phyloP scores from a whole-genome alignment of 75 land plant species.

The Picea sitchensis region DNA sequence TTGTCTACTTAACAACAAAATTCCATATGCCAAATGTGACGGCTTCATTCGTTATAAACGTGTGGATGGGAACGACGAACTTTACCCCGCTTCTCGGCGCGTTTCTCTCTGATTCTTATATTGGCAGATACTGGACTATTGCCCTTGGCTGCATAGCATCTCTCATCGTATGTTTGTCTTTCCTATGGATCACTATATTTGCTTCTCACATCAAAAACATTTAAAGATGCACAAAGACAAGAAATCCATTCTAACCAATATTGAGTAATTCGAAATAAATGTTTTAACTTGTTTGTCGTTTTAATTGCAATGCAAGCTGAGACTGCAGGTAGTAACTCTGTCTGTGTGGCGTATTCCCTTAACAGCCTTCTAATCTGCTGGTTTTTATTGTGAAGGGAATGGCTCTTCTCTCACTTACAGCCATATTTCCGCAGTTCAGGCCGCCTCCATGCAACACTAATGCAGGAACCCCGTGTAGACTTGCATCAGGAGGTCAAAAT shows the following conservation, averaged over 20 bases:
- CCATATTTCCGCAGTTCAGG: conserved; percentile 41
- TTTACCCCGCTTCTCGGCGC: conserved; percentile 59
- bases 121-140: conserved; percentile 49
- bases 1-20: conserved; percentile 42
- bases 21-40: conserved; percentile 39
- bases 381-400: conserved; percentile 42
- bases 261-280: too few relatives aligned
- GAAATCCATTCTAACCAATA: too few relatives aligned
- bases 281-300: too few relatives aligned
- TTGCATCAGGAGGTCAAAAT: conserved; percentile 30
- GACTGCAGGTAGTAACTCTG: too few relatives aligned
- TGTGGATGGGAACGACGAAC: conserved; percentile 46
- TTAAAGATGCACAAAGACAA: too few relatives aligned
- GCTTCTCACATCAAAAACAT: too few relatives aligned
- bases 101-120: conserved; percentile 55
- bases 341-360: too few relatives aligned
- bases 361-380: too few relatives aligned
- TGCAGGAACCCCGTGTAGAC: conserved; percentile 15
- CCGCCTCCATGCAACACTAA: conserved; percentile 40
- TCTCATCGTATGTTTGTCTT: conserved; percentile 24
- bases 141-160: conserved; percentile 40
- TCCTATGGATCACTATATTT: too few relatives aligned
- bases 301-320: too few relatives aligned
- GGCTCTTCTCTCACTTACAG: conserved; percentile 44
- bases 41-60: conserved; percentile 37